Percentiles rank a stretch among this genome's conserved stretches.
phyloP scores from a whole-genome alignment of 768 basidiomycete species.

The Neoboletus magnificus region DNA sequence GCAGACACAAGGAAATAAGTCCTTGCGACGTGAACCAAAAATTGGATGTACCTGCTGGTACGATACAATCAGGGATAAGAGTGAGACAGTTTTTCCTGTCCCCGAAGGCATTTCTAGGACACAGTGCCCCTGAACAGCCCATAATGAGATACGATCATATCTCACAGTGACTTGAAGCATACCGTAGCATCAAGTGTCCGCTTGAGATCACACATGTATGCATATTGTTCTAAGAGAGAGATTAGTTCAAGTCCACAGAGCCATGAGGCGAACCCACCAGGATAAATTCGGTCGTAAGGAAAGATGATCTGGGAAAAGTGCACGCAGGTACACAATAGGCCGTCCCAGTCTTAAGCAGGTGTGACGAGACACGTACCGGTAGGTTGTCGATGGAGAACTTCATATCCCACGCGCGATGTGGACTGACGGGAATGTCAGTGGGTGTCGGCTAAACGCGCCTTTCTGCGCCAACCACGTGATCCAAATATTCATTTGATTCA shows the following conservation, averaged over 20 bases:
- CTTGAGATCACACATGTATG: conserved; percentile 99
- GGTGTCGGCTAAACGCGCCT: not conserved
- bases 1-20: conserved; percentile 5
- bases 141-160: not conserved
- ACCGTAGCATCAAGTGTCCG: conserved; percentile 93
- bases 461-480: conserved; percentile 16
- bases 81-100: conserved; percentile 96
- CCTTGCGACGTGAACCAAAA: not conserved
- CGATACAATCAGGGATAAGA: conserved; percentile 92
- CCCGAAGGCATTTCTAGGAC: conserved; percentile 99
- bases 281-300: conserved; percentile 94
- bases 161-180: conserved; percentile 15
- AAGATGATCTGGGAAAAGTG: conserved; percentile 64
- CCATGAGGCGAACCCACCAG: conserved; percentile 51
- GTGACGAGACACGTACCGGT: conserved; percentile 47
- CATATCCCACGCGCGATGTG: conserved; percentile 40
- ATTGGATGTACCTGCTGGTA: conserved; percentile 78
- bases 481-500: not conserved
- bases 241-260: conserved; percentile 5
- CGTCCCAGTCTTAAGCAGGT: not conserved
- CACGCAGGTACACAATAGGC: not conserved
- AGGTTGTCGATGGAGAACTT: conserved; percentile 82
- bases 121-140: conserved; percentile 78
- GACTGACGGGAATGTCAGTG: not conserved
- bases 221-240: conserved; percentile 80